Conservation (phyloP, 2,329 filamentous ascomycete species). For the Sporothrix variecibatus region DNA sequence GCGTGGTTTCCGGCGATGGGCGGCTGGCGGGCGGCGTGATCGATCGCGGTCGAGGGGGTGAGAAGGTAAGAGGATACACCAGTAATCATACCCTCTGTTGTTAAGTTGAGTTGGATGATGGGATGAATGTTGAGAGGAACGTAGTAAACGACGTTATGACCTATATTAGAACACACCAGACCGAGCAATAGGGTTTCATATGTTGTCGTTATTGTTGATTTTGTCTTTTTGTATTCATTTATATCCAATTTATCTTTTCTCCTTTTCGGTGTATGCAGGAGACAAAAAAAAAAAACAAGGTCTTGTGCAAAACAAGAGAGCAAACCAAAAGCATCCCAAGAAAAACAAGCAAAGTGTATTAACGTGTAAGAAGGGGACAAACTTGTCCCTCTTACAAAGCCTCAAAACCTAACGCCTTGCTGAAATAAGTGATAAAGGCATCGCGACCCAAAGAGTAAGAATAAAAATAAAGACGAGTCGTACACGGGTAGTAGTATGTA, state of each 20-base stretch:
- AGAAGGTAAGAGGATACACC: neutral
- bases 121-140: neutral
- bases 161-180: neutral
- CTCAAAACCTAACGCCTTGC: slow-evolving; percentile 15
- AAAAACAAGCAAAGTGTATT: neutral
- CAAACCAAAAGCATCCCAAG: neutral
- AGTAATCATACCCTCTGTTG: neutral
- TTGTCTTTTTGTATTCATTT: neutral
- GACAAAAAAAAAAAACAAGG: neutral
- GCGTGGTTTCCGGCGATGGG: neutral
- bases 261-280: neutral
- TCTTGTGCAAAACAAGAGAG: neutral
- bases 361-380: neutral
- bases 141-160: slow-evolving; percentile 1
- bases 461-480: neutral
- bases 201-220: neutral
- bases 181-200: neutral
- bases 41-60: slow-evolving; percentile 11
- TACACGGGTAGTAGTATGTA: slow-evolving; percentile 1
- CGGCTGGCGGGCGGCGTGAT: slow-evolving; percentile 10
- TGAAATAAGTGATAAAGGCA: neutral
- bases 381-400: neutral
- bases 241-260: slow-evolving; percentile 15
- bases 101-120: neutral
- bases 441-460: neutral